Evolutionary conservation across 2,329 filamentous ascomycete genomes (phyloP).

Genomic region (Thelonectria rubi): DNA sequence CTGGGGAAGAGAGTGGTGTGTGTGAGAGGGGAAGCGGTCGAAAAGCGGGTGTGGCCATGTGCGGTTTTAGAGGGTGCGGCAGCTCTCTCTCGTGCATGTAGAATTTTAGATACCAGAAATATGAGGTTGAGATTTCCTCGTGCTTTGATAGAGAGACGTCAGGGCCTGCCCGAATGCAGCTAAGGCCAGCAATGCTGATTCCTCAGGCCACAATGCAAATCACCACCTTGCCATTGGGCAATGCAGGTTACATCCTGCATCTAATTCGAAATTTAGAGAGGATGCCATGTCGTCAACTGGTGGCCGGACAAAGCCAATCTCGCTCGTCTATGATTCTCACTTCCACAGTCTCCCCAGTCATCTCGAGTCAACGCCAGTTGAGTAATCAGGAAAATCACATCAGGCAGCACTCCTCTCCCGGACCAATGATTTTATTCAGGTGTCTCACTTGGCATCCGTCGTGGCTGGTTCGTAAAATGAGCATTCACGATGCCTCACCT

Average conservation of each 20-base stretch:
- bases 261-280: background rate
- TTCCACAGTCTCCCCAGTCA: no score
- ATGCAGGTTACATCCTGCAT: background rate
- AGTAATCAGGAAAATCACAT: background rate
- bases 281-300: no score
- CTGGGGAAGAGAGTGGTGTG: conserved; percentile 18
- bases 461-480: conserved; percentile 9
- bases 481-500: conserved; percentile 18
- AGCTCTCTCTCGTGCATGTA: conserved; percentile 37
- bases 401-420: background rate
- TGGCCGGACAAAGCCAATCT: no score
- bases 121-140: conserved; percentile 40
- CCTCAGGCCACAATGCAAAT: conserved; percentile 22
- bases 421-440: background rate
- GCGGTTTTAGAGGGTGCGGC: conserved; percentile 31
- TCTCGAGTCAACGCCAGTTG: background rate
- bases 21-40: conserved; percentile 26
- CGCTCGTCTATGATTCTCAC: no score
- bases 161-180: conserved; percentile 36
- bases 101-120: conserved; percentile 38
- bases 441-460: background rate
- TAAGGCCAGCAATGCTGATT: conserved; percentile 29
- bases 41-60: conserved; percentile 23
- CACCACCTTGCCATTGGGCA: conserved; percentile 2
- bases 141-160: conserved; percentile 24